A percentile compares a stretch with the other conserved stretches of the same genome.
phyloP scores from a whole-genome alignment of 2,329 filamentous ascomycete species.

The Diplodia mutila region DNA sequence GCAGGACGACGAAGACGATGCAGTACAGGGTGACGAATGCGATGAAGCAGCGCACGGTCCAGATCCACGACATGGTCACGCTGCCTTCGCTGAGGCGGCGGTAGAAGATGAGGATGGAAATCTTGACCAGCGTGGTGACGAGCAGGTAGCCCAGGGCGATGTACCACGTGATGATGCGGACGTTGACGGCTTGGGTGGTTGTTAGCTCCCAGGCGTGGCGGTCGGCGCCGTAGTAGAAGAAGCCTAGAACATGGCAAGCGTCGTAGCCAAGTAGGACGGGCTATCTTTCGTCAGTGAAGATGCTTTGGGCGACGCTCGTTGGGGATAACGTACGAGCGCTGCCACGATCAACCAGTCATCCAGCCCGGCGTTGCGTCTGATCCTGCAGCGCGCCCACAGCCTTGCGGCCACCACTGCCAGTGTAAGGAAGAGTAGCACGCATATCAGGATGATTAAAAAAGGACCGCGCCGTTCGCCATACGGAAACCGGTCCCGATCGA shows the following conservation, averaged over 20 bases:
- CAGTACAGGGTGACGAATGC: conserved; percentile 44
- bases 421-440: neutral
- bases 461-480: conserved; percentile 5
- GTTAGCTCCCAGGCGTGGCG: conserved; percentile 19
- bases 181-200: neutral
- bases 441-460: neutral
- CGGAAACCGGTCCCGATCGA: neutral
- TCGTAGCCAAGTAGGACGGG: neutral
- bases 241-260: neutral
- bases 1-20: conserved; percentile 42
- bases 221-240: conserved; percentile 6
- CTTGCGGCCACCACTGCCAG: neutral
- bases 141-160: conserved; percentile 32
- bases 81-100: conserved; percentile 44
- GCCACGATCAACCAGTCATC: conserved; percentile 12
- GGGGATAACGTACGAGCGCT: neutral
- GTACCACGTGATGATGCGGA: conserved; percentile 5
- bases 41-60: conserved; percentile 45
- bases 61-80: conserved; percentile 45
- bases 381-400: conserved; percentile 18
- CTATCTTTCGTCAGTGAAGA: neutral
- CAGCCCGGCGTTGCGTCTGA: conserved; percentile 11
- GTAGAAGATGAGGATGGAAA: conserved; percentile 48
- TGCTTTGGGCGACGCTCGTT: neutral
- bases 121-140: conserved; percentile 37